phyloP scores from a whole-genome alignment of 139 green algal genomes.

The Chlamydomonas incerta region DNA sequence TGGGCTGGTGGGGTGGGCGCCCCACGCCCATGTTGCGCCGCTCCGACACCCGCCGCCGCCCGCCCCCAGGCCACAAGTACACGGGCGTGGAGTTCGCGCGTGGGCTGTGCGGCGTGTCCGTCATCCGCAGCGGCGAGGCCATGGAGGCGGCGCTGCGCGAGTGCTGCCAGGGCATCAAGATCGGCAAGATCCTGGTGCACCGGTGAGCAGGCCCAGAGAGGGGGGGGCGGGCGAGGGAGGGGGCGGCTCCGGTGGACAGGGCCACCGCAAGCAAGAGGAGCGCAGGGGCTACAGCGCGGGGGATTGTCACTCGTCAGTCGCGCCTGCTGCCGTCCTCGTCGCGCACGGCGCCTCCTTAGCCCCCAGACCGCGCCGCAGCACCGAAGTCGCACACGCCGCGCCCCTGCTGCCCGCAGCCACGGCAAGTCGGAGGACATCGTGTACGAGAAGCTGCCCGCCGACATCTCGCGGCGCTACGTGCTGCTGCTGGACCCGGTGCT shows the following conservation, averaged over 20 bases:
- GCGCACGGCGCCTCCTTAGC: too few relatives aligned
- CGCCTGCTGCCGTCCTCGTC: too few relatives aligned
- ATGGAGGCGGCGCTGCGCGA: slow-evolving; percentile 98
- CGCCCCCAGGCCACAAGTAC: slow-evolving; percentile 74
- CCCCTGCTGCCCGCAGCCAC: slow-evolving; percentile 40
- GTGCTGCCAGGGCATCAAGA: slow-evolving; percentile 98
- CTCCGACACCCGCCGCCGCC: too few relatives aligned
- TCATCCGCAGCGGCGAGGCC: slow-evolving; percentile 94
- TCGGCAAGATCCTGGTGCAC: slow-evolving; percentile 98
- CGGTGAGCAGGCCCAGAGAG: slow-evolving; percentile 39
- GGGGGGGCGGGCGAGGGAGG: too few relatives aligned
- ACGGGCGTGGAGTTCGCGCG: slow-evolving; percentile 96
- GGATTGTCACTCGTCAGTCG: too few relatives aligned
- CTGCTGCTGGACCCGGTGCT: slow-evolving; percentile 97
- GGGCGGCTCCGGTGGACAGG: too few relatives aligned
- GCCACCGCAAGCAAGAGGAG: too few relatives aligned
- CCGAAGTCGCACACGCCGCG: too few relatives aligned
- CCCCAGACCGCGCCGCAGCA: too few relatives aligned
- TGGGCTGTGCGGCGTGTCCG: slow-evolving; percentile 94
- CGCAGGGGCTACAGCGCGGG: too few relatives aligned
- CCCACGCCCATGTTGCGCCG: too few relatives aligned
- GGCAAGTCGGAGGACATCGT: slow-evolving; percentile 77
- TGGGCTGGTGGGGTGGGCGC: too few relatives aligned
- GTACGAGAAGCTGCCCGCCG: slow-evolving; percentile 95
- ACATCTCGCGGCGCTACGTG: slow-evolving; percentile 93